phyloP scores from a whole-genome alignment of 202 grass and related monocot genomes.

The Saccharum hybrid region DNA sequence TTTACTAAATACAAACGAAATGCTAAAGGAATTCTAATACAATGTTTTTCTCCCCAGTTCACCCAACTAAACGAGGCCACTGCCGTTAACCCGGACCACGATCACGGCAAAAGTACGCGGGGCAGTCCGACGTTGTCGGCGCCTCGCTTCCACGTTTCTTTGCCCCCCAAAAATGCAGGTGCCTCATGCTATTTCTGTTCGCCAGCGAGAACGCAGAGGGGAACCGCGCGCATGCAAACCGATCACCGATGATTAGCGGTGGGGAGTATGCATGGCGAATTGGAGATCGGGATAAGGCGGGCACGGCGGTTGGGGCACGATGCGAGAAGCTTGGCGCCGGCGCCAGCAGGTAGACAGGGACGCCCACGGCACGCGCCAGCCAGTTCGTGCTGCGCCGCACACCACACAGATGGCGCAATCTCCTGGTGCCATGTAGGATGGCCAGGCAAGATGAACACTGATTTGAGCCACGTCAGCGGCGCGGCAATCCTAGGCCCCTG shows the following conservation, averaged over 20 bases:
- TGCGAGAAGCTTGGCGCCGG: neutral
- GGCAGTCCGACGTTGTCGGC: slow-evolving; percentile 18
- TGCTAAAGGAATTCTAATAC: no score
- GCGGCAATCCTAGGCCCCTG: no score
- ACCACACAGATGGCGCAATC: neutral
- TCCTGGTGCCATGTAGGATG: neutral
- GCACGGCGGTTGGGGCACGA: neutral
- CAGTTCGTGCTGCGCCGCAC: no score
- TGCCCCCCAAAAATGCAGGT: neutral
- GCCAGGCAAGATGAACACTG: no score
- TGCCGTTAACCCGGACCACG: slow-evolving; percentile 33
- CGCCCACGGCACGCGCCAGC: neutral
- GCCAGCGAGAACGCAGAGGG: neutral
- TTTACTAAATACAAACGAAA: no score
- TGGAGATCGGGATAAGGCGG: neutral
- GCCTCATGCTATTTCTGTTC: slow-evolving; percentile 49
- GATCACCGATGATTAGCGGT: neutral
- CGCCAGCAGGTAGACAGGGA: no score
- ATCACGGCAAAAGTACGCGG: slow-evolving; percentile 23
- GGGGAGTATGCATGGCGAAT: neutral
- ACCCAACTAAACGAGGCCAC: no score
- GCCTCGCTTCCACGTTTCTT: slow-evolving; percentile 44
- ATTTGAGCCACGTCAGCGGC: no score
- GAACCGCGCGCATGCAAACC: neutral
- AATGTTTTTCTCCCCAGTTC: no score